phyloP scores from a whole-genome alignment of 345 rosid species.

The Moricandia moricandioides region DNA sequence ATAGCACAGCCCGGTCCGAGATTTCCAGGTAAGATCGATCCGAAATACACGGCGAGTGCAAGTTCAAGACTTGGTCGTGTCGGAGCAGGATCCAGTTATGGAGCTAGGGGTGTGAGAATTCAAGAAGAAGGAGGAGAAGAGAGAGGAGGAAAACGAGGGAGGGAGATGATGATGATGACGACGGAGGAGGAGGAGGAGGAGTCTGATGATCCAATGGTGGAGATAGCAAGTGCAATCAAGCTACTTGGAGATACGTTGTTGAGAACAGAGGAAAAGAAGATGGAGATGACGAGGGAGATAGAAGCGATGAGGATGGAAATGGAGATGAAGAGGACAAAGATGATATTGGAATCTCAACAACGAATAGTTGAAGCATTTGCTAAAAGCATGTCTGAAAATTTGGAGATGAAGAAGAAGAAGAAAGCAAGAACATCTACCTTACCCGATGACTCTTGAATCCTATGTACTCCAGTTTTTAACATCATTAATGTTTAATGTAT shows the following conservation, averaged over 20 bases:
- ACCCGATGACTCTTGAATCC: conserved; percentile 1
- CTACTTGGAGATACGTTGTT: conserved; percentile 77
- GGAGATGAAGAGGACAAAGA: conserved; percentile 86
- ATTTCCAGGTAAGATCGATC: conserved; percentile 47
- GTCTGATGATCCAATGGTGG: conserved; percentile 53
- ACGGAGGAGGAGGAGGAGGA: conserved; percentile 26
- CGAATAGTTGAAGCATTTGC: conserved; percentile 73
- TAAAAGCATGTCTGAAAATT: conserved; percentile 51
- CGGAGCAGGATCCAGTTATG: conserved; percentile 14
- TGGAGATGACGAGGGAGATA: conserved; percentile 86
- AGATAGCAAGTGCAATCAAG: conserved; percentile 80
- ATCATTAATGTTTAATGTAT: not conserved
- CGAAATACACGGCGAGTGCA: conserved; percentile 36
- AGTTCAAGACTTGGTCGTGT: conserved; percentile 27
- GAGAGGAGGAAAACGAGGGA: conserved; percentile 30
- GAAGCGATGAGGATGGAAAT: conserved; percentile 87
- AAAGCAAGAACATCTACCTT: conserved; percentile 21
- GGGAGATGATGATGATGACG: conserved; percentile 41
- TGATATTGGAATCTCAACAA: conserved; percentile 88
- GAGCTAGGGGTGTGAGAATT: conserved; percentile 40
- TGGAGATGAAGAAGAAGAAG: conserved; percentile 39
- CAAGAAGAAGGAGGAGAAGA: conserved; percentile 2
- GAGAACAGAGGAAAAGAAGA: conserved; percentile 84
- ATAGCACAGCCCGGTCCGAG: conserved; percentile 65
- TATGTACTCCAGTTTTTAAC: not conserved